Percentiles rank a stretch among this genome's conserved stretches.
These are phyloP conservation scores for Chrysoporthe deuterocubensis DNA, from an alignment of 2,329 filamentous ascomycete genomes.

Conservation along the genomic window DNA sequence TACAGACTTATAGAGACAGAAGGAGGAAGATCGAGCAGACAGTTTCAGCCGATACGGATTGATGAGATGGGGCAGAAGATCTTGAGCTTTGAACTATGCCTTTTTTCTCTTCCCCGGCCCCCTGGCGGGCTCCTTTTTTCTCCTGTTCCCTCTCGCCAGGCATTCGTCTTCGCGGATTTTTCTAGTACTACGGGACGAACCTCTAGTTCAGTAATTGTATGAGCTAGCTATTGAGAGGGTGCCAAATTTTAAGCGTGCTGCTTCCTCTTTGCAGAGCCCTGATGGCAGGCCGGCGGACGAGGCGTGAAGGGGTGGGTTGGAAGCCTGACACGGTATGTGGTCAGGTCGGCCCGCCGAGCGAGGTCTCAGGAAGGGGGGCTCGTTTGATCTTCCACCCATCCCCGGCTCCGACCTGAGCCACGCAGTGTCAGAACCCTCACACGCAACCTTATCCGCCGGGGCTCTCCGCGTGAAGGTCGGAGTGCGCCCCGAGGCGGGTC, in stretches of 20 bases:
- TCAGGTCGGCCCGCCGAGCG: background rate
- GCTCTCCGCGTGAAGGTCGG: background rate
- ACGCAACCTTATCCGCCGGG: constrained; percentile 7
- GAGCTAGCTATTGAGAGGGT: too few relatives aligned
- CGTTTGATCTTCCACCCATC: constrained; percentile 23
- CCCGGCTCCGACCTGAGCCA: background rate
- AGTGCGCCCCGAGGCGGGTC: constrained; percentile 12
- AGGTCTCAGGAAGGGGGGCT: constrained; percentile 6
- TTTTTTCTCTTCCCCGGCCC: too few relatives aligned
- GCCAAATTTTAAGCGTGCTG: too few relatives aligned
- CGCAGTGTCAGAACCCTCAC: constrained; percentile 13
- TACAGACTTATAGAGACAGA: background rate
- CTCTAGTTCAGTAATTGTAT: too few relatives aligned
- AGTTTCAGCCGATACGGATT: background rate
- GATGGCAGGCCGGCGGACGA: background rate
- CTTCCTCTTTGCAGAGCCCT: too few relatives aligned
- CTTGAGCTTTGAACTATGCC: too few relatives aligned
- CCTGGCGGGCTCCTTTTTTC: too few relatives aligned
- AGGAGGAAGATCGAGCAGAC: background rate
- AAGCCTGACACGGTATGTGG: background rate
- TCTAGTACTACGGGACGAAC: too few relatives aligned
- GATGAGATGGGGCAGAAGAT: too few relatives aligned
- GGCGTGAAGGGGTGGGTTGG: background rate
- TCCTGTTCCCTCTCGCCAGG: too few relatives aligned
- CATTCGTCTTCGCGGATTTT: too few relatives aligned